Conservation (phyloP, 192 early-diverging fungal genomes). For the Physocladia obscura region DNA sequence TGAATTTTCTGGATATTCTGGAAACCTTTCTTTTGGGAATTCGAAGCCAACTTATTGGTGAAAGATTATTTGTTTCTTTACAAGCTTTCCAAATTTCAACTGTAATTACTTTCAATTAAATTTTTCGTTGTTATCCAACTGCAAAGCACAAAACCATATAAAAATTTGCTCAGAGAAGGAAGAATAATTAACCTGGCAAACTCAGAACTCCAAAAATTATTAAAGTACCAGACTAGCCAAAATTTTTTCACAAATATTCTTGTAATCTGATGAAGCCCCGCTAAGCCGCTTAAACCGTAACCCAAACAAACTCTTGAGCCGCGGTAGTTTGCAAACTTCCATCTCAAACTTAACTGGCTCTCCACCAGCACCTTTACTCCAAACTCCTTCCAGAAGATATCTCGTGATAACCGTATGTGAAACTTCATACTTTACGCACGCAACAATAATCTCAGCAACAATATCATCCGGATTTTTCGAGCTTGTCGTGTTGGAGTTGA, state of each 20-base stretch:
- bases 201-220: background rate
- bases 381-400: constrained; percentile 53
- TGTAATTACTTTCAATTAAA: no score
- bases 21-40: background rate
- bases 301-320: constrained; percentile 78
- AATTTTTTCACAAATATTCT: constrained; percentile 84
- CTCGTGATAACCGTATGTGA: constrained; percentile 40
- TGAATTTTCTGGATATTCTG: background rate
- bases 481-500: constrained; percentile 65
- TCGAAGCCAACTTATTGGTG: background rate
- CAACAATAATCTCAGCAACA: constrained; percentile 42
- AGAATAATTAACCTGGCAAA: no score
- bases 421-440: constrained; percentile 40
- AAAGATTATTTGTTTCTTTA: no score
- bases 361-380: constrained; percentile 16
- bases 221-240: constrained; percentile 72
- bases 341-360: constrained; percentile 71
- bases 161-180: no score
- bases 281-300: constrained; percentile 82
- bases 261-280: constrained; percentile 81
- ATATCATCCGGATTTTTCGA: constrained; percentile 61
- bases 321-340: constrained; percentile 77
- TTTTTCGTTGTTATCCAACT: no score
- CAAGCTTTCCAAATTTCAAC: no score
- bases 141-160: no score